Evolutionary conservation across 805 yeast species (phyloP), one percentile per base, ranked within the genome.

Genomic region (Yarrowia sp.): DNA sequence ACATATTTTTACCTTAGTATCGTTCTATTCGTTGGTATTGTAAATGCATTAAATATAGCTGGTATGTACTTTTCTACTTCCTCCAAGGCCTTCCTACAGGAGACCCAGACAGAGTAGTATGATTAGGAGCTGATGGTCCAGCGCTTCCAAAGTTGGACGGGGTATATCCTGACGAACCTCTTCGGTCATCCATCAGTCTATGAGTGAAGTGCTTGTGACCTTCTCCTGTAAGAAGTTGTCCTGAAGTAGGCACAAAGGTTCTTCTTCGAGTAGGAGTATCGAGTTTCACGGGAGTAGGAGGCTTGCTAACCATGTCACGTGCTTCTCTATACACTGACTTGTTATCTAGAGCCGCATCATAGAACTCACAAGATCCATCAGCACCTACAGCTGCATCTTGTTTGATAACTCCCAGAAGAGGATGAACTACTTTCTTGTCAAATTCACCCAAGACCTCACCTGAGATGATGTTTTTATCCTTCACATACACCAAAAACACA

Each of bases 381-480:
- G 75, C 66, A 33, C 77, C 77, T 6, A 87, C 78, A 22, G 82
- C 78, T 6, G 82, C 90, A 69, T 89, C 90, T 68, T 85, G 83
- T 53, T 80, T 79, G 53, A 77, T 73, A 10, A 80, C 79, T 8
- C 84, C 78, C 1, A 83, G 75, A 60, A 81, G 80, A 2, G 91
- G 92, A 39, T 80, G 80, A 15, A 87, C 87, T 67, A 80, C 83
- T 71, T 89, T 88, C 35, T 79, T 74, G 68, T 86, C 81, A 70
- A 85, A 85, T 70, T 89, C 95, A 41, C 80, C 81, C 66, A 86
- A 77, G 67, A 84, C 82, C 70, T 88, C 90, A 66, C 81, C 83
- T 65, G 80, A 80, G 4, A 89, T 72, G 8, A 87, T 77, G 64
- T 83, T 84, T 67, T 85, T 86, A 74, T 89, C 92, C 47, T 81